Evolutionary conservation across 148 eudicot genomes (phyloP).

Genomic region (Rhododendron henanense): DNA sequence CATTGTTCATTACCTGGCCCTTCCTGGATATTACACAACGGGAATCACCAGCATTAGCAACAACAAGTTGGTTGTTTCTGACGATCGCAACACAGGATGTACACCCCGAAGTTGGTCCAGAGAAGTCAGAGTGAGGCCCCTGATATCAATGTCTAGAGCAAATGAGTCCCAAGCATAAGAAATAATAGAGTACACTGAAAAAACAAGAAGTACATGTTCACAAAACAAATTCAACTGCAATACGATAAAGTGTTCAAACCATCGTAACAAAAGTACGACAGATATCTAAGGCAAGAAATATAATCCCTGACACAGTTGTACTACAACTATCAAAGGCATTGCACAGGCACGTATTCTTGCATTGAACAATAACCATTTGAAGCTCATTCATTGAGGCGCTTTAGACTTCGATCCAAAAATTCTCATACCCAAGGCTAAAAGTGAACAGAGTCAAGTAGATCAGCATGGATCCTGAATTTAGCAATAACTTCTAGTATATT

Average conservation of each 20-base stretch:
- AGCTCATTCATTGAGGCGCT: background rate
- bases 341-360: background rate
- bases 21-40: slow-evolving; percentile 94
- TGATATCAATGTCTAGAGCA: slow-evolving; percentile 19
- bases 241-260: background rate
- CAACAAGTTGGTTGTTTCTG: slow-evolving; percentile 67
- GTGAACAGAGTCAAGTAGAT: background rate
- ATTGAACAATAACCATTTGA: background rate
- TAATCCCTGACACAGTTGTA: background rate
- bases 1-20: slow-evolving; percentile 63
- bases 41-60: slow-evolving; percentile 99
- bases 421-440: background rate
- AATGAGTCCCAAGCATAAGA: background rate
- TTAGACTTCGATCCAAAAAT: background rate
- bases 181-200: background rate
- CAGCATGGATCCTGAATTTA: background rate
- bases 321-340: background rate
- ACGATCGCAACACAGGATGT: slow-evolving; percentile 91
- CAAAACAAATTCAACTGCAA: background rate
- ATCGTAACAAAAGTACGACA: background rate
- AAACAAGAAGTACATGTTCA: background rate
- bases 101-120: slow-evolving; percentile 97
- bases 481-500: background rate
- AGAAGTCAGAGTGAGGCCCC: slow-evolving; percentile 98
- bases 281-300: background rate